Percentiles rank a stretch among this genome's conserved stretches.
Evolutionary conservation across 2,329 filamentous ascomycete species (phyloP).

Genomic region (Sarocladium kiliense): DNA sequence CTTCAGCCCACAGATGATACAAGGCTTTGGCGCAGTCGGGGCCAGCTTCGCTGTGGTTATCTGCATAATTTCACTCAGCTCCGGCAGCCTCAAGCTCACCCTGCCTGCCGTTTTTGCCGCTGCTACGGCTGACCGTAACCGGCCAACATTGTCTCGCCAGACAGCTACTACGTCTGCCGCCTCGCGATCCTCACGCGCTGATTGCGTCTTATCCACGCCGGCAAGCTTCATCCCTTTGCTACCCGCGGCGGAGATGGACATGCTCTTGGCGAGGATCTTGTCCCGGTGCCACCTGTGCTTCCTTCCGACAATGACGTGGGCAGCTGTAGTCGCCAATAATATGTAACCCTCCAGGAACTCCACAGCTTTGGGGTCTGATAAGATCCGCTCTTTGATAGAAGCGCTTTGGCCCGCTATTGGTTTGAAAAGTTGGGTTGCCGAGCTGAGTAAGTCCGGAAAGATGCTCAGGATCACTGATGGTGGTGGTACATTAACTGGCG

Average conservation of each 20-base stretch:
- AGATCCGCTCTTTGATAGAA: constrained; percentile 55
- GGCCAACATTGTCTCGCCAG: constrained; percentile 73
- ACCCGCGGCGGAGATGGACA: constrained; percentile 76
- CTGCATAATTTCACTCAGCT: constrained; percentile 64
- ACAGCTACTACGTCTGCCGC: constrained; percentile 68
- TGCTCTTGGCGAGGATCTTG: constrained; percentile 75
- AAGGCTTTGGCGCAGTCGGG: constrained; percentile 67
- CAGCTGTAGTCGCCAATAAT: constrained; percentile 60
- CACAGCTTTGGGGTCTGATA: constrained; percentile 57
- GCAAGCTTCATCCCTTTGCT: constrained; percentile 88
- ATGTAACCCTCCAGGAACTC: constrained; percentile 62
- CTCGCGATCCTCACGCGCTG: constrained; percentile 79
- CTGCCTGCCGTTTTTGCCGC: constrained; percentile 57
- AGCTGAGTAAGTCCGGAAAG: constrained; percentile 65
- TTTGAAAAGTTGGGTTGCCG: constrained; percentile 62
- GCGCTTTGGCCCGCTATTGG: constrained; percentile 54
- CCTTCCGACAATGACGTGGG: constrained; percentile 78
- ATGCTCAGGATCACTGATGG: constrained; percentile 76
- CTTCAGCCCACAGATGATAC: constrained; percentile 82
- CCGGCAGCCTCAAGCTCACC: constrained; percentile 55
- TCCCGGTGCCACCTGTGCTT: constrained; percentile 90
- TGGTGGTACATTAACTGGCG: constrained; percentile 84
- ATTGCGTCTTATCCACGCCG: constrained; percentile 77
- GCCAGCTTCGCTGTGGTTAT: constrained; percentile 68
- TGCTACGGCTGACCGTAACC: constrained; percentile 67